phyloP scores from a whole-genome alignment of 495 filamentous ascomycete species.

The Tricharina praecox region DNA sequence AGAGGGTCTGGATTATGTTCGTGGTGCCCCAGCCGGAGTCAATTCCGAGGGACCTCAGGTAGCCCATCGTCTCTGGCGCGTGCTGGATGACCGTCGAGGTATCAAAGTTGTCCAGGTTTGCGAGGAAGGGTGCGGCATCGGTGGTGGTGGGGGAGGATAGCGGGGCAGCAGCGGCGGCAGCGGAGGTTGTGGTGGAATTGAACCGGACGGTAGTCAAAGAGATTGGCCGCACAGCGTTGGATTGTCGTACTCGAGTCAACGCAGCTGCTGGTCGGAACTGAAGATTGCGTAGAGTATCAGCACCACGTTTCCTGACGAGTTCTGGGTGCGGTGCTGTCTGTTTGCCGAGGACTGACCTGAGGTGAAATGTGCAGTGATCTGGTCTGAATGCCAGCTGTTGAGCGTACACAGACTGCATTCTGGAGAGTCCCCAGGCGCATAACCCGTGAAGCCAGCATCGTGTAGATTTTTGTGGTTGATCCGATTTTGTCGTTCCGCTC shows the following conservation, averaged over 20 bases:
- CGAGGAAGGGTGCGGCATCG: conserved; percentile 37
- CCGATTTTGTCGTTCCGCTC: too few relatives aligned
- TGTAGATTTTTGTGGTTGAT: too few relatives aligned
- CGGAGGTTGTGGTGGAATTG: conserved; percentile 11
- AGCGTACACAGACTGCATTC: neutral
- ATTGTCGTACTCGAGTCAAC: neutral
- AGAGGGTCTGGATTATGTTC: conserved; percentile 45
- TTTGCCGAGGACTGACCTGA: conserved; percentile 1
- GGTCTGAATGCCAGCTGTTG: neutral
- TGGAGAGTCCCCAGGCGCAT: neutral
- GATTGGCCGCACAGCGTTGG: conserved; percentile 13
- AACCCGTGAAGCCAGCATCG: conserved; percentile 1
- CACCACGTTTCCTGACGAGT: neutral
- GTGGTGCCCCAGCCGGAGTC: conserved; percentile 74
- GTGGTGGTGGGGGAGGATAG: neutral
- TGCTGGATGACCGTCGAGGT: neutral
- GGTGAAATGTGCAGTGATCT: conserved; percentile 1
- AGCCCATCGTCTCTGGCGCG: conserved; percentile 51
- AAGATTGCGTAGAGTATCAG: neutral
- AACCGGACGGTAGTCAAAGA: conserved; percentile 15
- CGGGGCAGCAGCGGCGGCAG: conserved; percentile 8
- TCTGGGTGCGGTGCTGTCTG: too few relatives aligned
- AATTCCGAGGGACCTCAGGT: conserved; percentile 62
- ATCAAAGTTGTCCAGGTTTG: too few relatives aligned
- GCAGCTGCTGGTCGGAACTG: neutral